phyloP scores from a whole-genome alignment of 306 rosid genomes.

The Purshia tridentata region DNA sequence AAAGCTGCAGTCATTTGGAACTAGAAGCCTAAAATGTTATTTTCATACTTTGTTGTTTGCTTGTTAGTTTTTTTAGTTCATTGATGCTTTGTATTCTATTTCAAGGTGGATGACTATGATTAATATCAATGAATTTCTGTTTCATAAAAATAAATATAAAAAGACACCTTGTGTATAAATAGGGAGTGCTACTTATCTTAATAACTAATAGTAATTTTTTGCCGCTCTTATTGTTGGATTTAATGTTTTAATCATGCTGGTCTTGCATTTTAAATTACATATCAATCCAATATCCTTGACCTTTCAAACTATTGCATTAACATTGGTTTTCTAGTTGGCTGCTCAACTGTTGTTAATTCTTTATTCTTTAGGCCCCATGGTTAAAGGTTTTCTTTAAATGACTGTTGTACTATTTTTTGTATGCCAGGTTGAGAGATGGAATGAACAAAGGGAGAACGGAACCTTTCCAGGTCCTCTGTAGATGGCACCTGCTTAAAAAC shows the following conservation, averaged over 20 bases:
- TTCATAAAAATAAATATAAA: too few relatives aligned
- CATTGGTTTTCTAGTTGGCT: neutral
- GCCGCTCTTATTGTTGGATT: neutral
- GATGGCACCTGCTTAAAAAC: conserved; percentile 30
- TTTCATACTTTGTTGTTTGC: too few relatives aligned
- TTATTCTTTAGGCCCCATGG: neutral
- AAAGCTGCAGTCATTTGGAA: too few relatives aligned
- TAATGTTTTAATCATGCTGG: neutral
- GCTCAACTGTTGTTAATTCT: neutral
- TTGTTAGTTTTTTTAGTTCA: too few relatives aligned
- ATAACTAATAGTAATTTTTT: neutral
- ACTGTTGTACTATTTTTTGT: conserved; percentile 18
- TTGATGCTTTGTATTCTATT: too few relatives aligned
- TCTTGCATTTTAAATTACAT: neutral
- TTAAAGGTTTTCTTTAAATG: neutral
- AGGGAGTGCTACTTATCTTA: neutral
- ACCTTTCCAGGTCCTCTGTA: conserved; percentile 96
- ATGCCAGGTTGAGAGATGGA: conserved; percentile 87
- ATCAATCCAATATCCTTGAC: neutral
- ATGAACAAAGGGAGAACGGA: conserved; percentile 97
- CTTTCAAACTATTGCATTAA: neutral
- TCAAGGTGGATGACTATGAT: too few relatives aligned
- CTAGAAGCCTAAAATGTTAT: too few relatives aligned
- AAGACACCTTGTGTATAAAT: neutral
- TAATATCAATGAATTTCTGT: too few relatives aligned